A percentile compares a stretch with the other conserved stretches of the same genome.
phyloP scores from a whole-genome alignment of 495 filamentous ascomycete genomes.

The Evernia prunastri region DNA sequence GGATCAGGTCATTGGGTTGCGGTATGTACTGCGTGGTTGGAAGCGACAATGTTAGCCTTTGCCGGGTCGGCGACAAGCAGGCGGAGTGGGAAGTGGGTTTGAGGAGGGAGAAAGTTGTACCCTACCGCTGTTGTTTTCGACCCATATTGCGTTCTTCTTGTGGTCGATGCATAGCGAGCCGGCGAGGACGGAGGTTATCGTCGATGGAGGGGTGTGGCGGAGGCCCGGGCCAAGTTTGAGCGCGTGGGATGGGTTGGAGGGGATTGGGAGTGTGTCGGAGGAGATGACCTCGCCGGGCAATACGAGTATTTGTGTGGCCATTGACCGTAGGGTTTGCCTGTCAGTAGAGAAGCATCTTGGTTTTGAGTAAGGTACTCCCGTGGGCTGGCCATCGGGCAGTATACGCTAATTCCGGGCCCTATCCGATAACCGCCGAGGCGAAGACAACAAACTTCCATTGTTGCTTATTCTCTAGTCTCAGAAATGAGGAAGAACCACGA shows the following conservation, averaged over 20 bases:
- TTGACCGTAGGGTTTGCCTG: not conserved
- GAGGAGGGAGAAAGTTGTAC: constrained; percentile 35
- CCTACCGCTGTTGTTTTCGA: constrained; percentile 61
- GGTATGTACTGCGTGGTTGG: constrained; percentile 66
- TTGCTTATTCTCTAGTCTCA: no score
- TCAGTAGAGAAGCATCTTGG: not conserved
- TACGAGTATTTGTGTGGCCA: constrained; percentile 48
- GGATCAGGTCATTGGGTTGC: constrained; percentile 67
- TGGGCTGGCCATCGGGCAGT: no score
- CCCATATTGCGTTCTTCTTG: constrained; percentile 73
- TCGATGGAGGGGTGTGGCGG: constrained; percentile 61
- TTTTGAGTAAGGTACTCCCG: no score
- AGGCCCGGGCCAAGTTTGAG: constrained; percentile 84
- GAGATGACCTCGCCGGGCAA: constrained; percentile 78
- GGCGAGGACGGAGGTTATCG: constrained; percentile 68
- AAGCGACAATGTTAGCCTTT: constrained; percentile 34
- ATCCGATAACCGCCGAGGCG: no score
- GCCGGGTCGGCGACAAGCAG: constrained; percentile 13
- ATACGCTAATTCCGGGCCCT: no score
- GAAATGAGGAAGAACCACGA: no score
- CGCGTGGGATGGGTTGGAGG: constrained; percentile 56
- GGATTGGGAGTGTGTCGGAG: constrained; percentile 48
- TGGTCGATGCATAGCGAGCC: constrained; percentile 69
- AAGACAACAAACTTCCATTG: no score
- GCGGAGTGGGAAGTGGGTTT: not conserved